A percentile compares a stretch with the other conserved stretches of the same genome.
These are phyloP conservation scores for Crucibulum laeve DNA, from an alignment of 768 basidiomycete species.

Conservation along the genomic window DNA sequence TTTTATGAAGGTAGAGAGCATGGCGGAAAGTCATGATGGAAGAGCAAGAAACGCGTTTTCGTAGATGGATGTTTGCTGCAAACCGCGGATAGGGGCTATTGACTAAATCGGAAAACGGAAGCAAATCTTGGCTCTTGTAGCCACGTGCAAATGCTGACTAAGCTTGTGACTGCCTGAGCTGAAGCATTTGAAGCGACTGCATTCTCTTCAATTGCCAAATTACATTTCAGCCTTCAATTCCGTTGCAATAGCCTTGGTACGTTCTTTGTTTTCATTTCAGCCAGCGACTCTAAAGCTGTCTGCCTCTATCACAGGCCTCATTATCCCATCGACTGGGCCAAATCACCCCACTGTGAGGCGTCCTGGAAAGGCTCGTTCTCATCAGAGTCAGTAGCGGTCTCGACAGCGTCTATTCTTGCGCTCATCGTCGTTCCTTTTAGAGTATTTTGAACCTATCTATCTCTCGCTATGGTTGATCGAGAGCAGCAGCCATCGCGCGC, in stretches of 20 bases:
- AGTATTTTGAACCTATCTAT: neutral
- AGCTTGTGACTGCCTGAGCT: conserved; percentile 6
- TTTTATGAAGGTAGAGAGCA: neutral
- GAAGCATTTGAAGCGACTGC: conserved; percentile 8
- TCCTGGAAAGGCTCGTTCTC: too few relatives aligned
- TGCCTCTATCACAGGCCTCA: too few relatives aligned
- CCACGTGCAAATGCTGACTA: conserved; percentile 21
- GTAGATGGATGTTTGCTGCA: too few relatives aligned
- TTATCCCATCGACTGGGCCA: too few relatives aligned
- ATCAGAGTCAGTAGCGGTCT: too few relatives aligned
- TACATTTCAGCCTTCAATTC: neutral
- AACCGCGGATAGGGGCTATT: conserved; percentile 6
- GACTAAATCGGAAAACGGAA: conserved; percentile 14
- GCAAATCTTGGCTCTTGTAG: conserved; percentile 26
- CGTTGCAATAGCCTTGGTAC: too few relatives aligned
- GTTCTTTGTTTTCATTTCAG: too few relatives aligned
- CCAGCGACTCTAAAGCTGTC: too few relatives aligned
- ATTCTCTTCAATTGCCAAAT: conserved; percentile 6
- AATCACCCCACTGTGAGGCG: too few relatives aligned
- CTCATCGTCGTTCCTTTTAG: neutral
- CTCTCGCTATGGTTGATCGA: conserved; percentile 33
- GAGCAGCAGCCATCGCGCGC: conserved; percentile 45
- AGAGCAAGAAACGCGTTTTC: neutral
- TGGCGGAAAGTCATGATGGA: neutral
- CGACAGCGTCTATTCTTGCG: neutral